Evolutionary conservation across 495 filamentous ascomycete species (phyloP).

Genomic region (Recurvomyces mirabilis): DNA sequence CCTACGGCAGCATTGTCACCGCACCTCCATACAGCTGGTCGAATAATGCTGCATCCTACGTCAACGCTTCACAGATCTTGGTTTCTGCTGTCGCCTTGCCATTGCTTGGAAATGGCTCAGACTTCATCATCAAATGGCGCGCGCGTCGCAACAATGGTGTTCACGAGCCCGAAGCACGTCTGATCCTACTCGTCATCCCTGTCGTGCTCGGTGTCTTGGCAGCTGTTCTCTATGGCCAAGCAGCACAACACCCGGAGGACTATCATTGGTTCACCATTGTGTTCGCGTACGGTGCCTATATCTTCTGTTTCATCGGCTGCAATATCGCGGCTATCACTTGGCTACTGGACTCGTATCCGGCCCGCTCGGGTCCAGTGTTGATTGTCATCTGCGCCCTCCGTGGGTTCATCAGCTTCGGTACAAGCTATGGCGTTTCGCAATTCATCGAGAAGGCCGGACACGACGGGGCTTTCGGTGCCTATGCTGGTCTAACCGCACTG

Average conservation of each 20-base stretch:
- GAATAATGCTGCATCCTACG: constrained; percentile 26
- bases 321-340: constrained; percentile 35
- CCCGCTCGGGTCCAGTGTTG: constrained; percentile 29
- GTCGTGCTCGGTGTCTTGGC: constrained; percentile 28
- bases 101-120: constrained; percentile 27
- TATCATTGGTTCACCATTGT: constrained; percentile 33
- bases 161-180: constrained; percentile 20
- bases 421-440: constrained; percentile 13
- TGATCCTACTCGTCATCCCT: constrained; percentile 29
- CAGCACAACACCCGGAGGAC: constrained; percentile 23
- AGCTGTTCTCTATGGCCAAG: constrained; percentile 28
- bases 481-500: constrained; percentile 13
- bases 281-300: constrained; percentile 29
- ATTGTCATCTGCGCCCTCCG: constrained; percentile 35
- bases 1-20: constrained; percentile 30
- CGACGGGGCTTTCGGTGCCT: constrained; percentile 16
- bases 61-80: constrained; percentile 30
- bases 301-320: constrained; percentile 33
- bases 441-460: constrained; percentile 16
- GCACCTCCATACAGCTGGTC: constrained; percentile 30
- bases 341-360: constrained; percentile 32
- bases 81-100: constrained; percentile 30
- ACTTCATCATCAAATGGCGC: constrained; percentile 14
- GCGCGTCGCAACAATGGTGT: constrained; percentile 14
- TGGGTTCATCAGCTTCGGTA: constrained; percentile 27